Conservation (phyloP, 225 moss, liverwort and hornwort genomes). For the Pleurozium schreberi region DNA sequence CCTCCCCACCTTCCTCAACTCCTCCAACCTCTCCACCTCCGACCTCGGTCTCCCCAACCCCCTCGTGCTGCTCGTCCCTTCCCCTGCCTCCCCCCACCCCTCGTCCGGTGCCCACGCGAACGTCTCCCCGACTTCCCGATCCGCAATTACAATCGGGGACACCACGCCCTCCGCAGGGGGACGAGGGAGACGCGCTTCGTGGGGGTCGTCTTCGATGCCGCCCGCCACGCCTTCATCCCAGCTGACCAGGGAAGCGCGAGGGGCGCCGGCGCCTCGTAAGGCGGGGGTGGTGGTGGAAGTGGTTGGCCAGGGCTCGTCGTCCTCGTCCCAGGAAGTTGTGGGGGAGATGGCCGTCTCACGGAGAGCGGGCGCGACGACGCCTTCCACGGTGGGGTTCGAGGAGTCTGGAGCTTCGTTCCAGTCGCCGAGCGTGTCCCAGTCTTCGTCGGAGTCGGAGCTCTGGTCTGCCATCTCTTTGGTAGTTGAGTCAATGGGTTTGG, state of each 20-base stretch:
- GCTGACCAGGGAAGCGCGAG: background rate
- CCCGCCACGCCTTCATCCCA: background rate
- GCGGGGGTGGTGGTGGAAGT: background rate
- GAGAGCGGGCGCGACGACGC: conserved; percentile 1
- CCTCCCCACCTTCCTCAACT: background rate
- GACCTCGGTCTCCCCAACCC: conserved; percentile 16
- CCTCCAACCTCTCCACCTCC: conserved; percentile 13
- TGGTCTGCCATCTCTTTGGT: background rate
- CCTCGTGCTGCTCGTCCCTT: background rate
- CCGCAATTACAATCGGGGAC: background rate
- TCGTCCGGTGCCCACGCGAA: conserved; percentile 10
- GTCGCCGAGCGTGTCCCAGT: conserved; percentile 35
- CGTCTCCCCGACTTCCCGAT: background rate
- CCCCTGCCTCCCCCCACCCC: background rate
- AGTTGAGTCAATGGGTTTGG: background rate
- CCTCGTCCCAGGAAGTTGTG: conserved; percentile 29
- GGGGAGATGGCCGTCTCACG: conserved; percentile 26
- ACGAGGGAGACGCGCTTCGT: background rate
- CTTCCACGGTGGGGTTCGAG: background rate
- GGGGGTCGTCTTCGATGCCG: background rate
- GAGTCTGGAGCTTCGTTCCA: background rate
- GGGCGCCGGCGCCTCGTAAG: background rate
- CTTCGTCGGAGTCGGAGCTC: conserved; percentile 3
- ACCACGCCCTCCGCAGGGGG: conserved; percentile 20
- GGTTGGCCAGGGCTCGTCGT: conserved; percentile 20